Base-by-base conservation (phyloP, 2,329 filamentous ascomycete genomes). In the Dactylellina cionopaga region DNA sequence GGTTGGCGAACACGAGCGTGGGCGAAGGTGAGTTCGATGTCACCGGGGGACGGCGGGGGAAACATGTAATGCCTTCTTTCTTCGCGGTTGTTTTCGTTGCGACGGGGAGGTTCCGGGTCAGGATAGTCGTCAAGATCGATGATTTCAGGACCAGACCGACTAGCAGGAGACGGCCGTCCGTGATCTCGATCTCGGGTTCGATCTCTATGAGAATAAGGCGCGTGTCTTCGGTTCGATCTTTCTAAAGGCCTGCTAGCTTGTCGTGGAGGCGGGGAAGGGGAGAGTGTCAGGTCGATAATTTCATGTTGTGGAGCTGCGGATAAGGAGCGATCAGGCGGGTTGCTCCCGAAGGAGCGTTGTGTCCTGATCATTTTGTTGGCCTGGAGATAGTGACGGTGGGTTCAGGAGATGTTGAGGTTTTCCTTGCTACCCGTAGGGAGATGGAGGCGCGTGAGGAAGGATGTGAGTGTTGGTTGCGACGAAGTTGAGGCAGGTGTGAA, bases 41-140 rank as follows among this genome's bases (percentile, higher is more conserved):
- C 71, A 24, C 54, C 49, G 31, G 55, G 55, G 5, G 70, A 46
- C 0, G 60, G 46, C 9, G 39, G 73, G 13, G 59, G 62, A 25
- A 60, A 65, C 7, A 27, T 7, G 17, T 35, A 54, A 37, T 66
- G 73, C 17, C 70, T 39, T 46, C 22, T 55, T 11, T 68, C 44
- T 24, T 73, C 47, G n/a, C 66, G 59, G 25, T 22, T 22, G 17
- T 66, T 52, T 22, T 59, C 51, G 39, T 55, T 54, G 22, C 33
- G 63, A 24, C 44, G 54, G 3, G 29, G 27, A 1, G 70, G 52
- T 37, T 71, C 71, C 44, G 73, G 41, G 49, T 78, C 77, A 25
- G 76, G 76, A 15, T 77, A 69, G 29, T 75, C 76, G 58, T 78
- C 77, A 3, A 78, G 66, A 27, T 78, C 77, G 35, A 78, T 78